These are phyloP conservation scores for Saccharomyces hybrid DNA, from an alignment of 1,139 yeast genomes.

Conservation along the genomic window DNA sequence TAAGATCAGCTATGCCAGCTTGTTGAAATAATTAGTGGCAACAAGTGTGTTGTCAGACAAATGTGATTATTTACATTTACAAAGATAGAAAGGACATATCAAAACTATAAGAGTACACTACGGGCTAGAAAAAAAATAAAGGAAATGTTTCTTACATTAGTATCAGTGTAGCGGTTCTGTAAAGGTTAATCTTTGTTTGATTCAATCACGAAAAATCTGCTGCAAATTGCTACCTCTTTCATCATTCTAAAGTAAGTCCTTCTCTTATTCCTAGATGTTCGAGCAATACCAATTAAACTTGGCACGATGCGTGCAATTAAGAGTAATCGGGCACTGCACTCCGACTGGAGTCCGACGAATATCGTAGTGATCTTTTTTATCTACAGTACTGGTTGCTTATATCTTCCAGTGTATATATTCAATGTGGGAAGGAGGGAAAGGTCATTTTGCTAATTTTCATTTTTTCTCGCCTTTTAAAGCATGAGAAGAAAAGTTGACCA, in stretches of 20 bases:
- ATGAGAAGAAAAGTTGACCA: neutral
- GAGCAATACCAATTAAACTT: neutral
- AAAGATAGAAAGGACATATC: neutral
- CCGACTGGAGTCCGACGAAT: neutral
- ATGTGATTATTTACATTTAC: neutral
- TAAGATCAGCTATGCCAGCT: neutral
- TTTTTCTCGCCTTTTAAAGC: neutral
- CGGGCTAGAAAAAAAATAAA: neutral
- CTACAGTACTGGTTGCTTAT: neutral
- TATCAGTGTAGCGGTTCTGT: slow-evolving; percentile 31
- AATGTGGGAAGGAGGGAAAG: neutral
- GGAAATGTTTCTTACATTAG: neutral
- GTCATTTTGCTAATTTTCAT: neutral
- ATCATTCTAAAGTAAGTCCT: slow-evolving; percentile 2
- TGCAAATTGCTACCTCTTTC: slow-evolving; percentile 5
- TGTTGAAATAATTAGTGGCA: neutral
- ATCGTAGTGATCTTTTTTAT: neutral
- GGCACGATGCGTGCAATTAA: neutral
- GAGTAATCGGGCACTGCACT: neutral
- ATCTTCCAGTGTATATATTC: neutral
- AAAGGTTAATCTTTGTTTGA: slow-evolving; percentile 11
- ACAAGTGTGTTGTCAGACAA: neutral
- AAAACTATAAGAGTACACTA: neutral
- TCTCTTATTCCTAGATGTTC: neutral
- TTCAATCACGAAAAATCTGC: slow-evolving; percentile 8